Percentiles rank a stretch among this genome's conserved stretches.
Evolutionary conservation across 352 stramenopile species (phyloP).

Genomic region (Globisporangium recalcitrans): DNA sequence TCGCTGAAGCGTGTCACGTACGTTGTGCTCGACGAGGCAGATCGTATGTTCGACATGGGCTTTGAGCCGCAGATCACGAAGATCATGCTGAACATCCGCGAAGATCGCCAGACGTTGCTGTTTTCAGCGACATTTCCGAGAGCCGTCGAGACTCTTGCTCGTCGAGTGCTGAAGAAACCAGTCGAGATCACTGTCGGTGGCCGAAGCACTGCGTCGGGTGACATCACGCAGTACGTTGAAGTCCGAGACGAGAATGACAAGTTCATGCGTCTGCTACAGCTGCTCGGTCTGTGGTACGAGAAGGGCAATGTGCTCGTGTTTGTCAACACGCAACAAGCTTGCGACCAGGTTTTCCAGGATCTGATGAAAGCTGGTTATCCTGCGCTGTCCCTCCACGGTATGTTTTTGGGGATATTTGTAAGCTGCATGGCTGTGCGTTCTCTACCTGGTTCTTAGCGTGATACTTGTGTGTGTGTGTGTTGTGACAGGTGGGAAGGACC

Average conservation of each 20-base stretch:
- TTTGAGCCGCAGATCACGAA: constrained; percentile 99
- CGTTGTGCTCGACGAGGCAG: constrained; percentile 98
- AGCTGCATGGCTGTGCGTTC: neutral
- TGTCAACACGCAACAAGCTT: constrained; percentile 97
- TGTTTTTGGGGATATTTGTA: neutral
- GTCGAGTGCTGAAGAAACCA: constrained; percentile 90
- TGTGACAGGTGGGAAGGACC: constrained; percentile 92
- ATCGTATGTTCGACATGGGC: constrained; percentile 99
- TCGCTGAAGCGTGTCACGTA: constrained; percentile 96
- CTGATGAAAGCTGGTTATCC: constrained; percentile 95
- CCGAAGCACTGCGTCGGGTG: constrained; percentile 93
- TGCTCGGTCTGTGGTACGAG: constrained; percentile 95
- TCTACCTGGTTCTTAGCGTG: neutral
- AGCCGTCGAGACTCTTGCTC: constrained; percentile 86
- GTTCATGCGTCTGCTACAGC: constrained; percentile 96
- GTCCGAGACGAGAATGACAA: constrained; percentile 98
- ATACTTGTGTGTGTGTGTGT: constrained; percentile 11
- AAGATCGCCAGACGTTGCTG: constrained; percentile 91
- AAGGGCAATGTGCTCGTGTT: constrained; percentile 98
- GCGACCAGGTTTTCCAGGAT: constrained; percentile 96
- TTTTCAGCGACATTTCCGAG: constrained; percentile 99
- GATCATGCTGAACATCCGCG: constrained; percentile 91
- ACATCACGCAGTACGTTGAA: constrained; percentile 98
- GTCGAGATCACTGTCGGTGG: constrained; percentile 97
- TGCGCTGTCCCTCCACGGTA: constrained; percentile 95